These are phyloP conservation scores for Neckera pumila DNA, from an alignment of 225 moss, liverwort and hornwort species.

Conservation along the genomic window DNA sequence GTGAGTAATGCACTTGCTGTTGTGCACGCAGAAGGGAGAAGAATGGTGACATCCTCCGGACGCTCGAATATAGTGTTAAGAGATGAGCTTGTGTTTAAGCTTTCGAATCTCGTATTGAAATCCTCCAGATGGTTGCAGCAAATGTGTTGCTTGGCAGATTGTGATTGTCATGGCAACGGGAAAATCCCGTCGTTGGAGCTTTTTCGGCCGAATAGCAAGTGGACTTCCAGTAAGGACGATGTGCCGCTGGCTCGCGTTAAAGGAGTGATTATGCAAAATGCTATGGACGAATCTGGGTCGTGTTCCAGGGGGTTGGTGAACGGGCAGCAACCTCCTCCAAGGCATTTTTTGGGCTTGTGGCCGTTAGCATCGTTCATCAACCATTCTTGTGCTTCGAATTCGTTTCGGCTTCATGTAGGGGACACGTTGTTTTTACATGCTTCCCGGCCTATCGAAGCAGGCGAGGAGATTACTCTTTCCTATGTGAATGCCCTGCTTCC, in stretches of 20 bases:
- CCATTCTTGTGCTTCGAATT: conserved; percentile 68
- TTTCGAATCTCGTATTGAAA: conserved; percentile 39
- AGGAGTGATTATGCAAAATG: conserved; percentile 43
- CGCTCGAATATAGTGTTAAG: conserved; percentile 29
- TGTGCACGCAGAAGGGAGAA: conserved; percentile 25
- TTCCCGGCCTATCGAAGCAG: conserved; percentile 50
- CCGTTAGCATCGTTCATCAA: conserved; percentile 69
- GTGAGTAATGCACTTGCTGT: conserved; percentile 76
- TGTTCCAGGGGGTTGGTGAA: conserved; percentile 27
- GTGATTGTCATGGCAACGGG: conserved; percentile 49
- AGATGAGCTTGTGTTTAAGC: conserved; percentile 40
- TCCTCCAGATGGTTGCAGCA: conserved; percentile 46
- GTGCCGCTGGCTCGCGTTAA: conserved; percentile 28
- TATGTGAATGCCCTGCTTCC: conserved; percentile 58
- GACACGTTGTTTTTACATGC: conserved; percentile 68
- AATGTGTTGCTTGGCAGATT: conserved; percentile 37
- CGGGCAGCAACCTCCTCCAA: conserved; percentile 16
- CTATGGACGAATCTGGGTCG: conserved; percentile 46
- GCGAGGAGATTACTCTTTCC: conserved; percentile 63
- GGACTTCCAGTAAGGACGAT: conserved; percentile 32
- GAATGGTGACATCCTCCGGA: conserved; percentile 29
- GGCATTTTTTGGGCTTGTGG: conserved; percentile 56
- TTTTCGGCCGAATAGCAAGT: conserved; percentile 44
- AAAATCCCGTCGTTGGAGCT: conserved; percentile 41
- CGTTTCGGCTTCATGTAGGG: conserved; percentile 49